Evolutionary conservation across 2,329 filamentous ascomycete genomes (phyloP), one percentile per base, ranked within the genome.

Genomic region (Mollisiaceae sp.): DNA sequence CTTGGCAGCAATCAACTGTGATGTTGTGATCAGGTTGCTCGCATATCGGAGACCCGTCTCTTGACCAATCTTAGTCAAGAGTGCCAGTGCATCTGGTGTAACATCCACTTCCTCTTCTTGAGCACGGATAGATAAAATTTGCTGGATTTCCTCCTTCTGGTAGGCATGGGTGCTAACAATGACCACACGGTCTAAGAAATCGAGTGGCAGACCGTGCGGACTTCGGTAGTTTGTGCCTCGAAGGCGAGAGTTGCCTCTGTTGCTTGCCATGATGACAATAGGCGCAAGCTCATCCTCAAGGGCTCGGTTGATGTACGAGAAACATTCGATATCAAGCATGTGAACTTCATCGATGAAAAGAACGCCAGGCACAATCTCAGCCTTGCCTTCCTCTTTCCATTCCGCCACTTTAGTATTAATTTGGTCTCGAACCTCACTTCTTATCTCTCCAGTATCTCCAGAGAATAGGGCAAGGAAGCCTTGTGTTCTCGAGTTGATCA

Each of bases 281-380:
- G 95, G 95, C 1, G 95, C 93, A 38, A 99, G 86, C 74, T 98
- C 93, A 67, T 94, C 93, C 80, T 99, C 95, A 54, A 99, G 85
- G 0, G 95, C 95, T 60, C 95, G 91, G 83, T 99, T 99, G 84
- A 99, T 91, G 83, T 97, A 99, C 54, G 93, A 96, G 83, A 97
- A 99, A 82, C 94, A 98, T 80, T 99, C 95, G 70, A 98, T 97
- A 78, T 99, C 95, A 65, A 99, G 91, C 94, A 99, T 98, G 83
- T 99, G 95, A 5, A 99, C 94, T 82, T 99, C 95, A 75, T 99
- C 95, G 75, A 99, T 97, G 83, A 99, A 99, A 8, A 99, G 83
- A 8, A 99, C 95, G 55, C 95, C 95, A 0, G 95, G 95, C 0
- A 99, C 93, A 62, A 99, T 98, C 80, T 97, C 94, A 2, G 95